A percentile compares a stretch with the other conserved stretches of the same genome.
These are phyloP conservation scores for Cydonia oblonga DNA, from an alignment of 331 rosid genomes.

Conservation along the genomic window DNA sequence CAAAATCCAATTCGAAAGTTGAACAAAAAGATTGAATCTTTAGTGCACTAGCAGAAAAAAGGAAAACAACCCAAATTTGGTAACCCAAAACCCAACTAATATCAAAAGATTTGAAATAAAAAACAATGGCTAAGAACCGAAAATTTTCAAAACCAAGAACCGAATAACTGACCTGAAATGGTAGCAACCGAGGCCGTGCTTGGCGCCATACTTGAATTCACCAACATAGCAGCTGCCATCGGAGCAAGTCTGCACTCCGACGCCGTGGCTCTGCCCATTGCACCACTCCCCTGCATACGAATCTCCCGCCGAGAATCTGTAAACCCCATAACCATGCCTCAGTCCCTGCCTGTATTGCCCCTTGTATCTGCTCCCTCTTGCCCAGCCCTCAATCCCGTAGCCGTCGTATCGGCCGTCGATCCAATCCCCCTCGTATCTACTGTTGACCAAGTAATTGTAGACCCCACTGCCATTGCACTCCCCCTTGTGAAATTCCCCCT, in stretches of 20 bases:
- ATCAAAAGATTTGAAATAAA: neutral
- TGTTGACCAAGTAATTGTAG: conserved; percentile 69
- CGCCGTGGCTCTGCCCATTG: conserved; percentile 91
- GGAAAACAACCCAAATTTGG: neutral
- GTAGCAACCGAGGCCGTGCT: conserved; percentile 92
- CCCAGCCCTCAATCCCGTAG: conserved; percentile 90
- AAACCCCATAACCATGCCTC: conserved; percentile 80
- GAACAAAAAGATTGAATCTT: too few species aligned
- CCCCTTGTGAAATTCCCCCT: conserved; percentile 86
- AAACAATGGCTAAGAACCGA: neutral
- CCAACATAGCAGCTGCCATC: conserved; percentile 87
- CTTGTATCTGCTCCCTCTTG: conserved; percentile 72
- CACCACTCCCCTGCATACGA: conserved; percentile 86
- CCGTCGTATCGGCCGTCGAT: conserved; percentile 85
- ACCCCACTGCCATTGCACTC: conserved; percentile 83
- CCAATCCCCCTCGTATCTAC: conserved; percentile 94
- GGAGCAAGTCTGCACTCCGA: conserved; percentile 87
- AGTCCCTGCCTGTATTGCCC: conserved; percentile 79
- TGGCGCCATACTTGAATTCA: conserved; percentile 76
- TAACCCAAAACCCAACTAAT: neutral
- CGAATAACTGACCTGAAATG: conserved; percentile 59
- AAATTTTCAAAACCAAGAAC: neutral
- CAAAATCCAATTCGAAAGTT: too few species aligned
- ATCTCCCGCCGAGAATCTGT: conserved; percentile 78
- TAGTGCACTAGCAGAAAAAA: neutral